A percentile compares a stretch with the other conserved stretches of the same genome.
These are phyloP conservation scores for Eucalyptus urophylla DNA, from an alignment of 345 rosid species.

Conservation along the genomic window DNA sequence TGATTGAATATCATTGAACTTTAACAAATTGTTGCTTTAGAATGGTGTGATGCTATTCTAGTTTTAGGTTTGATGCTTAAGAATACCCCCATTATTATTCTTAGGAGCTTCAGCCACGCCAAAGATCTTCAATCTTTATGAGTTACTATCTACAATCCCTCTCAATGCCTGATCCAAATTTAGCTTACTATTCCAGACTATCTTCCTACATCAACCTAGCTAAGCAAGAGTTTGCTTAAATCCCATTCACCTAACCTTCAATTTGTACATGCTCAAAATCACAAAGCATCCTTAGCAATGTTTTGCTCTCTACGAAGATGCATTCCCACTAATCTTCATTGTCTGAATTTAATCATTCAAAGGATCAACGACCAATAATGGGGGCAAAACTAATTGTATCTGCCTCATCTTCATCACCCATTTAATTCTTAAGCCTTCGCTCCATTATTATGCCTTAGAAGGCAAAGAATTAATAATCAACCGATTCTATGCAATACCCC, in stretches of 20 bases:
- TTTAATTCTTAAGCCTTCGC: neutral
- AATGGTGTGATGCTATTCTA: too few relatives aligned
- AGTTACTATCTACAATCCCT: neutral
- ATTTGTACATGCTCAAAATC: neutral
- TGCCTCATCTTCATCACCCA: neutral
- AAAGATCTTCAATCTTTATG: too few relatives aligned
- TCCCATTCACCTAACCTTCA: neutral
- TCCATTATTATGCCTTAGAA: neutral
- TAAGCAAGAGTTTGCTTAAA: neutral
- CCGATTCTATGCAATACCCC: neutral
- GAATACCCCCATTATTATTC: too few relatives aligned
- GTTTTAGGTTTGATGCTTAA: too few relatives aligned
- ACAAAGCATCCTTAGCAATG: neutral
- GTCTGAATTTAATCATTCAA: neutral
- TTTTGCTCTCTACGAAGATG: neutral
- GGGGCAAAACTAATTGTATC: neutral
- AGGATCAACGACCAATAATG: neutral
- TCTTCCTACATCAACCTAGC: neutral
- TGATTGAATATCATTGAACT: too few relatives aligned
- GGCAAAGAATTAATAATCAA: neutral
- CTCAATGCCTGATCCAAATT: neutral
- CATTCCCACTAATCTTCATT: neutral
- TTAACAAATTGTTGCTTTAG: too few relatives aligned
- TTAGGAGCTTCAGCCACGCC: too few relatives aligned
- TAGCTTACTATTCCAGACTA: neutral